Evolutionary conservation across 2,329 filamentous ascomycete species (phyloP), one percentile per base, ranked within the genome.

Genomic region (Penicillium sp.): DNA sequence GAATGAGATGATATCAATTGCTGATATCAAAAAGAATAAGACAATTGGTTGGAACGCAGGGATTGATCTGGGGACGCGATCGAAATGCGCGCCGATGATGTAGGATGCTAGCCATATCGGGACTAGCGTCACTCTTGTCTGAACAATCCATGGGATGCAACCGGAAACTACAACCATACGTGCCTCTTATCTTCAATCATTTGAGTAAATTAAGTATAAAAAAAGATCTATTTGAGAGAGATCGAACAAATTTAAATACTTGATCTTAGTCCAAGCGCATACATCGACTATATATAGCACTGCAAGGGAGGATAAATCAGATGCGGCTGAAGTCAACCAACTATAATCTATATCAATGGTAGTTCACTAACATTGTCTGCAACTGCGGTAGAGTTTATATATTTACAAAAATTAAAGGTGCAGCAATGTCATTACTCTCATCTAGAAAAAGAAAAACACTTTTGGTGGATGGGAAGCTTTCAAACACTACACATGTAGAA

Each of bases 391-490:
- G 15, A 48, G 27, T 5, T 2, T 3, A 25, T 47, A 25, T 40
- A 40, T 6, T 25, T 6, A 46, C 13, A 3, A 31, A 2, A 15
- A 39, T n/a, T 21, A n/a, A 53, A 39, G 16, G 25, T 45, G 33
- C n/a, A 25, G 33, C n/a, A 11, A 34, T 39, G 5, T 9, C 10
- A 16, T 33, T 33, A 8, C n/a, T 21, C 29, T 46, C 50, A 15
- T 15, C 19, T 4, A 16, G 34, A 8, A 16, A 40, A 48, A n/a
- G 25, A 41, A 38, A 48, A 23, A 23, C 23, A 39, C 9, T 31
- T 46, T 10, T 77, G 70, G 10, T 68, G 59, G 60, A 74, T 77
- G 0, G 66, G 69, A 23, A 71, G 68, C 4, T 54, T 51, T 10
- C 64, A 21, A 8, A 33, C 10, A 8, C 11, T 33, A 21, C 21